Evolutionary conservation across 2,329 filamentous ascomycete genomes (phyloP), one percentile per base, ranked within the genome.

Genomic region (Xylaria digitata): DNA sequence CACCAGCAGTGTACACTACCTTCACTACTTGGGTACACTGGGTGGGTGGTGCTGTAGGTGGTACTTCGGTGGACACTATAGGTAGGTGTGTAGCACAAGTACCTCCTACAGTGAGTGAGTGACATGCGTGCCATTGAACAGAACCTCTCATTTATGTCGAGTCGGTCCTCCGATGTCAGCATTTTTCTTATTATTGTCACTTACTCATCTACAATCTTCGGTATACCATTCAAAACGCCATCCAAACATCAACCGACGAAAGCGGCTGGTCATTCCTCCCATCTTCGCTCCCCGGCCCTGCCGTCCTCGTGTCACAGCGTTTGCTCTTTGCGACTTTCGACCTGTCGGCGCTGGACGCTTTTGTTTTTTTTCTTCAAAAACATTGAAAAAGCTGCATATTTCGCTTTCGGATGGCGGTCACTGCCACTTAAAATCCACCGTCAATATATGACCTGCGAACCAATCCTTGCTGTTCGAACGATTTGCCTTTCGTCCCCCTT

Each of bases 151-250:
- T 40, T 55, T 49, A 55, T n/a, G 59, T 50, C 43, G 37, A 34
- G 23, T 65, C 57, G 63, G 63, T 11, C 26, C 49, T 65, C 57
- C 63, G 63, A 65, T 52, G 63, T 65, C 46, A 58, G 48, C 34
- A 61, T 60, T 67, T 52, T 52, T 64, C 65, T 46, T 23, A 15
- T 34, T 42, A n/a, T 42, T 37, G 9, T 4, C 11, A 40, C 37
- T n/a, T 40, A 40, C 13, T 40, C 37, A 40, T 40, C 37, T 40
- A 5, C 37, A n/a, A 37, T 19, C 50, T n/a, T 32, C 11, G 23
- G n/a, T 7, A 19, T n/a, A 49, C 34, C 30, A 23, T 19, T 37
- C 34, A n/a, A n/a, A 43, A 37, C 49, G 50, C 42, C 57, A 50
- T 56, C 43, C 42, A 61, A 43, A 26, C 4, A 19, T 15, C 49